Evolutionary conservation across 192 early-diverging fungal species (phyloP), one percentile per base, ranked within the genome.

Genomic region (Tieghemiomyces parasiticus): DNA sequence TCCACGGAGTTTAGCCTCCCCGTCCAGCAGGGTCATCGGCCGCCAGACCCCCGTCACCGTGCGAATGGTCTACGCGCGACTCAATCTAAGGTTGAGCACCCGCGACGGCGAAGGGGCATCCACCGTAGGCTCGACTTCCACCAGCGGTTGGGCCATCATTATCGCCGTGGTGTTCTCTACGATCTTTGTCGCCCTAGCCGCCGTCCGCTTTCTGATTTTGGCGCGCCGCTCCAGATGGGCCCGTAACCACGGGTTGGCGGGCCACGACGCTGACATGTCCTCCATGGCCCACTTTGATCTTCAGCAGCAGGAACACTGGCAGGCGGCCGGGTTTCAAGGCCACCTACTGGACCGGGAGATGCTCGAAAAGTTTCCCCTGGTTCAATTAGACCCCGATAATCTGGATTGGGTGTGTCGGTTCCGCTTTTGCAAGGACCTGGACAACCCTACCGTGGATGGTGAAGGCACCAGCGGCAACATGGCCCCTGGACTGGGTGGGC

Each of bases 141-240:
- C 54, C 54, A 56, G 31, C 34, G 54, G 54, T 3, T 56, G 54
- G 54, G 32, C 34, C 28, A 34, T 56, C 0, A 31, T 34, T 34
- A 56, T 56, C 32, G 54, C 31, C 54, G 31, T 56, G 31, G 14
- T 56, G 2, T 56, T 56, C 34, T 29, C 54, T 14, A 56, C 31
- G 1, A 35, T 56, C 19, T 56, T 56, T 34, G 54, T 56, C 20
- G 4, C 34, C 14, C 54, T 56, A 9, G 54, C 54, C 16, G 54
- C 0, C 20, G 24, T 34, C 9, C 9, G 54, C 1, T 56, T 20
- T 34, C 34, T 56, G 24, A 35, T 56, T 9, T 16, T 56, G 30
- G 20, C 29, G 31, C 28, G 54, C 1, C 30, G 24, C 30, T 35
- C 54, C 54, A 26, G 19, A 2, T 33, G 28, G 54, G 54, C 54